phyloP scores from a whole-genome alignment of 257 asterid species.

The Solanum dulcamara region DNA sequence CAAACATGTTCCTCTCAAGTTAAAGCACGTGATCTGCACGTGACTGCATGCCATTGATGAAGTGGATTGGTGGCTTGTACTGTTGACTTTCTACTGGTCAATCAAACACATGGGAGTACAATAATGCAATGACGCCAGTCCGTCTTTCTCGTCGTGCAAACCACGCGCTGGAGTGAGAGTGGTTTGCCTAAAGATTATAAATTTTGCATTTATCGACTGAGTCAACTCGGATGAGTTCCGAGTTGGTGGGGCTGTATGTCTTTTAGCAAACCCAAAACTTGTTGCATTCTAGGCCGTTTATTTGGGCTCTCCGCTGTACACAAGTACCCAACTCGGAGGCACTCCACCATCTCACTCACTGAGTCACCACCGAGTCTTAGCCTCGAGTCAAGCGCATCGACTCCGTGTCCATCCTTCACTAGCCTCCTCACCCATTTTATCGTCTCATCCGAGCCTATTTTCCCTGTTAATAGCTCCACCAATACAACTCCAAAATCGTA shows the following conservation, averaged over 20 bases:
- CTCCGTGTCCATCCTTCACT: slow-evolving; percentile 54
- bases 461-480: slow-evolving; percentile 60
- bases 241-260: slow-evolving; percentile 36
- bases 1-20: background rate
- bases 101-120: background rate
- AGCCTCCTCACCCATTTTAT: slow-evolving; percentile 45
- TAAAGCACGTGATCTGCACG: slow-evolving; percentile 4
- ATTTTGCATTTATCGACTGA: background rate
- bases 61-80: background rate
- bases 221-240: slow-evolving; percentile 10
- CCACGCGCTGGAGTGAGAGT: background rate
- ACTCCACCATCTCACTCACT: slow-evolving; percentile 68
- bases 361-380: slow-evolving; percentile 39
- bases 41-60: background rate
- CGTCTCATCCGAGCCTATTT: slow-evolving; percentile 25
- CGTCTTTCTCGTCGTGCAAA: background rate
- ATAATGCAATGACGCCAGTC: background rate
- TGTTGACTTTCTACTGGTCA: background rate
- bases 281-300: slow-evolving; percentile 85
- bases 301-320: slow-evolving; percentile 74
- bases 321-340: slow-evolving; percentile 76
- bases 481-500: slow-evolving; percentile 63
- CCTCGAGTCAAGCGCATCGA: slow-evolving; percentile 49
- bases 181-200: background rate
- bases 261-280: slow-evolving; percentile 74